Conservation (phyloP, 768 basidiomycete species). For the Auriculariales sp. region DNA sequence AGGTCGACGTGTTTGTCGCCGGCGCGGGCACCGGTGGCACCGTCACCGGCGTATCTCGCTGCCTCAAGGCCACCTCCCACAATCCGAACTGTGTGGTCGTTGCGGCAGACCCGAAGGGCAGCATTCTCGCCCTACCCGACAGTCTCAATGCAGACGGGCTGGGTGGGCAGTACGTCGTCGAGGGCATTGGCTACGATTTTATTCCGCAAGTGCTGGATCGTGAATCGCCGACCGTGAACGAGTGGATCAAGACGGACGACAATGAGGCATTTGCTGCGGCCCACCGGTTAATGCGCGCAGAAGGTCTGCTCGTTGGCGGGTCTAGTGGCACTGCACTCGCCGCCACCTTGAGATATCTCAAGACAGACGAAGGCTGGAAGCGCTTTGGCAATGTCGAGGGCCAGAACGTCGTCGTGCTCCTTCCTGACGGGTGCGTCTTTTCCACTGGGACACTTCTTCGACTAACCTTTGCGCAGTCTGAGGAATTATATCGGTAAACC, state of each 20-base stretch:
- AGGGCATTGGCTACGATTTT: constrained; percentile 97
- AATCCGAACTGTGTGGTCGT: constrained; percentile 62
- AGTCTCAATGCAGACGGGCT: constrained; percentile 38
- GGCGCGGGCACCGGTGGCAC: constrained; percentile 95
- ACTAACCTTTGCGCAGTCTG: constrained; percentile 31
- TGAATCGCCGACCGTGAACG: constrained; percentile 38
- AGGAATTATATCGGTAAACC: constrained; percentile 91
- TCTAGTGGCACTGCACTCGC: constrained; percentile 79
- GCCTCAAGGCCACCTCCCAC: constrained; percentile 64
- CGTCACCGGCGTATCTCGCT: constrained; percentile 71
- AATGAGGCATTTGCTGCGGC: constrained; percentile 68
- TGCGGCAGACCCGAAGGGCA: constrained; percentile 91
- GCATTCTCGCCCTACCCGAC: constrained; percentile 67
- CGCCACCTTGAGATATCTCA: constrained; percentile 67
- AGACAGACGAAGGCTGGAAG: constrained; percentile 45
- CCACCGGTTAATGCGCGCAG: constrained; percentile 59
- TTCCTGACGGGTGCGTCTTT: constrained; percentile 72
- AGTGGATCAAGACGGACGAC: constrained; percentile 81
- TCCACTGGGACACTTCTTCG: background rate
- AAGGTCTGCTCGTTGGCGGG: constrained; percentile 87
- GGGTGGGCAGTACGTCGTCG: constrained; percentile 56
- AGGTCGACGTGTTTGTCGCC: constrained; percentile 70
- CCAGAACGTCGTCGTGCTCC: constrained; percentile 74
- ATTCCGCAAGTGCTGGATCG: constrained; percentile 76
- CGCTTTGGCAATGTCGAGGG: constrained; percentile 49